phyloP scores from a whole-genome alignment of 1,284 basidiomycete genomes.

The Cutaneotrichosporon sp. region DNA sequence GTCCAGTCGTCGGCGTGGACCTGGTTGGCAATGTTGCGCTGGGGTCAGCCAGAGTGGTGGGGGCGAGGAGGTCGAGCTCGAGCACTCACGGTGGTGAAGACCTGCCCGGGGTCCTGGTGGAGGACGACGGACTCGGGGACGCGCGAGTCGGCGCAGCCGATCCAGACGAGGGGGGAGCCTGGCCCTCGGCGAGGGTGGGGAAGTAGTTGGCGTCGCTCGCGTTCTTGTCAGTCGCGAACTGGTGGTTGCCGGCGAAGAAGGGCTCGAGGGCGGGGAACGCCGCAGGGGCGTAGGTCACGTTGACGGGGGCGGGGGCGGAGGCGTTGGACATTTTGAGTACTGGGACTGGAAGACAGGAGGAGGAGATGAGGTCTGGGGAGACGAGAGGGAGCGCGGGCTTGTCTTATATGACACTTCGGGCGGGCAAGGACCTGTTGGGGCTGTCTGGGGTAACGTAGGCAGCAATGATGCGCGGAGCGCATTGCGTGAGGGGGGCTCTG shows the following conservation, averaged over 20 bases:
- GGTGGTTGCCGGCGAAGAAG: constrained; percentile 38
- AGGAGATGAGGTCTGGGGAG: neutral
- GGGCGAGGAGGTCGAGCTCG: neutral
- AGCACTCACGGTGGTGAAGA: constrained; percentile 62
- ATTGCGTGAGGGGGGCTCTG: no score
- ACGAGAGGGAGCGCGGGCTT: neutral
- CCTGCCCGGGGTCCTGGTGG: constrained; percentile 61
- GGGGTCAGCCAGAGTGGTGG: neutral
- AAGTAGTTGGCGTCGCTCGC: constrained; percentile 40
- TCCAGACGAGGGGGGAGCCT: constrained; percentile 51
- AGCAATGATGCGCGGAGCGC: no score
- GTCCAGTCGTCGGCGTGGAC: constrained; percentile 77
- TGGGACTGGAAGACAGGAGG: neutral
- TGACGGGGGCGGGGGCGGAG: neutral
- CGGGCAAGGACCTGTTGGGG: no score
- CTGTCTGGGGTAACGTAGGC: neutral
- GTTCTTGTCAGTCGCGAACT: constrained; percentile 38
- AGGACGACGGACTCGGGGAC: constrained; percentile 52
- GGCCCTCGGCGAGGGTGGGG: constrained; percentile 38
- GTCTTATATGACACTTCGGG: neutral
- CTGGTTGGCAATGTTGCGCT: constrained; percentile 52
- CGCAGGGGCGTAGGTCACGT: neutral
- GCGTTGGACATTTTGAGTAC: neutral
- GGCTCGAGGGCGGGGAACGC: constrained; percentile 25
- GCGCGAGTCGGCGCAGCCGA: constrained; percentile 53